These are phyloP conservation scores for Microsporum canis DNA, from an alignment of 2,329 filamentous ascomycete genomes.

Conservation along the genomic window DNA sequence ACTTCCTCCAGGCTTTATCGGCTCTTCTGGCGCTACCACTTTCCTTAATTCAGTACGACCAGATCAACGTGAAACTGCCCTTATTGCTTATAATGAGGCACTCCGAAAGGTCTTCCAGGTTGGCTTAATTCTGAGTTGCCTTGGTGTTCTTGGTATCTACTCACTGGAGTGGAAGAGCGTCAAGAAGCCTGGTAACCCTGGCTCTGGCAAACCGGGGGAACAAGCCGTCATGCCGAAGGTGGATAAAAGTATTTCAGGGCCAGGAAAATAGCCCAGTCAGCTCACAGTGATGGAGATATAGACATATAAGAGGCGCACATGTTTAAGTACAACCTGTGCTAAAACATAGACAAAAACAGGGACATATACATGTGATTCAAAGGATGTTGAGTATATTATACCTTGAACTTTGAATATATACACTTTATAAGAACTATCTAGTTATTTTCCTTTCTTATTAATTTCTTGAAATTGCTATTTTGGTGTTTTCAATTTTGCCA, in stretches of 20 bases:
- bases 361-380: too few relatives aligned
- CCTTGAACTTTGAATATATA: too few relatives aligned
- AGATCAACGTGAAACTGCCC: constrained; percentile 18
- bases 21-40: background rate
- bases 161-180: constrained; percentile 8
- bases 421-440: too few relatives aligned
- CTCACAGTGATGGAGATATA: too few relatives aligned
- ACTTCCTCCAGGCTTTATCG: background rate
- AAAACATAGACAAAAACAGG: too few relatives aligned
- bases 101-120: constrained; percentile 24
- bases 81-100: constrained; percentile 28
- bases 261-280: background rate
- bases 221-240: background rate
- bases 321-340: too few relatives aligned
- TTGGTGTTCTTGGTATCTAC: background rate
- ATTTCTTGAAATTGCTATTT: too few relatives aligned
- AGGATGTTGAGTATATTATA: too few relatives aligned
- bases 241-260: background rate
- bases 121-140: constrained; percentile 3
- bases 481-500: too few relatives aligned
- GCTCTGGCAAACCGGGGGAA: background rate
- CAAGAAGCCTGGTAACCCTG: background rate
- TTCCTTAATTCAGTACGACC: background rate
- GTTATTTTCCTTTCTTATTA: too few relatives aligned
- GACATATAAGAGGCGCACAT: too few relatives aligned